Evolutionary conservation across 106 monocot species (phyloP).

Genomic region (Ottelia alismoides): DNA sequence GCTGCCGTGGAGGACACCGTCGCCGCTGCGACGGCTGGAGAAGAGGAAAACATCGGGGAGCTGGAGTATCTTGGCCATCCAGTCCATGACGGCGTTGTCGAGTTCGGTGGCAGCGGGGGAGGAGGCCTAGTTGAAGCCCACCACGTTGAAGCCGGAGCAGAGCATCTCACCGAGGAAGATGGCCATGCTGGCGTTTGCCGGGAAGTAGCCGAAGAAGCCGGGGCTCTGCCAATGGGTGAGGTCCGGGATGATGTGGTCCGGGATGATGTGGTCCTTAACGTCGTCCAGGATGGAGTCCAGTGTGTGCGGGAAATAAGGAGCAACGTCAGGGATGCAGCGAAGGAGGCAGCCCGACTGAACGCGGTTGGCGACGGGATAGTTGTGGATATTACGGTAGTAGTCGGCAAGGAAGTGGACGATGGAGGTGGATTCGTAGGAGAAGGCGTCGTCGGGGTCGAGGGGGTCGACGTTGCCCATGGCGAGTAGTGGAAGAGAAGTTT

Average conservation of each 20-base stretch:
- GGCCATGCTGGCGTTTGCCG: slow-evolving; percentile 3
- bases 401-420: slow-evolving; percentile 35
- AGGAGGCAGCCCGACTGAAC: slow-evolving; percentile 35
- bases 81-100: slow-evolving; percentile 8
- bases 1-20: slow-evolving; percentile 9
- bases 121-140: slow-evolving; percentile 8
- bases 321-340: slow-evolving; percentile 6
- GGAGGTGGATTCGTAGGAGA: slow-evolving; percentile 1
- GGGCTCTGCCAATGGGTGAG: slow-evolving; percentile 31
- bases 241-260: no score
- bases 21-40: slow-evolving; percentile 2
- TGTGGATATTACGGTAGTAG: slow-evolving; percentile 26
- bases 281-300: slow-evolving; percentile 14
- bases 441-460: neutral
- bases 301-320: slow-evolving; percentile 2
- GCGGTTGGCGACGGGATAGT: slow-evolving; percentile 15
- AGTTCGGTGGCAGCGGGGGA: slow-evolving; percentile 14
- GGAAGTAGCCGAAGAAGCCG: slow-evolving; percentile 4
- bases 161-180: slow-evolving; percentile 6
- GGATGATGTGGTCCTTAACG: slow-evolving; percentile 14
- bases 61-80: slow-evolving; percentile 7
- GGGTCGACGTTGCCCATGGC: no score
- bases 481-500: no score
- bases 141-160: slow-evolving; percentile 2
- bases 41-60: slow-evolving; percentile 1